phyloP scores from a whole-genome alignment of 306 rosid genomes.

The Quercus mongolica region DNA sequence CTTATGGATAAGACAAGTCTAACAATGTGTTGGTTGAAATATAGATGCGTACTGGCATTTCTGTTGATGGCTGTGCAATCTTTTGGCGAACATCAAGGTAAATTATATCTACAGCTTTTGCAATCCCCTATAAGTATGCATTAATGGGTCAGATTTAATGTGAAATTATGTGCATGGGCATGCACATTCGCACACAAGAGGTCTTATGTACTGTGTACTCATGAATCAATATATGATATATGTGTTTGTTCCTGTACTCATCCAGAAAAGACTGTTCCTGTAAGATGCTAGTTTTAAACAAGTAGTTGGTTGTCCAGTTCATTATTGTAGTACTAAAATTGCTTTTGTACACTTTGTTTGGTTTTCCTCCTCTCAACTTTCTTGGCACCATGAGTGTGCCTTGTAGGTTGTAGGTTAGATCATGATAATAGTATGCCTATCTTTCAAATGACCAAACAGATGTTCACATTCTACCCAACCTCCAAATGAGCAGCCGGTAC shows the following conservation, averaged over 20 bases:
- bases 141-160: neutral
- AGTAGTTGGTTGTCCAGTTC: neutral
- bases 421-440: neutral
- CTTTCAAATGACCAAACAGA: neutral
- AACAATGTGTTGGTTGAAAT: conserved; percentile 35
- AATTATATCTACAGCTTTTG: neutral
- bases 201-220: neutral
- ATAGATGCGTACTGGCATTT: conserved; percentile 86
- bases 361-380: neutral
- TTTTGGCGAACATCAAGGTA: conserved; percentile 94
- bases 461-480: neutral
- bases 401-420: neutral
- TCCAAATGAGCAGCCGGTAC: neutral
- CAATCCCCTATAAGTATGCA: neutral
- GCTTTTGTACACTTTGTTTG: neutral
- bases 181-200: neutral
- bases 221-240: neutral
- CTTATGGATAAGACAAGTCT: conserved; percentile 27
- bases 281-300: neutral
- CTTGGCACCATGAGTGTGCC: neutral
- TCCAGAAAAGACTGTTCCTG: neutral
- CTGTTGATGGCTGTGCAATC: conserved; percentile 91
- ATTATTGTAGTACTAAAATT: neutral
- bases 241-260: neutral
- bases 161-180: neutral